Base-by-base conservation (phyloP, 495 filamentous ascomycete species). In the Xylaria cubensis region DNA sequence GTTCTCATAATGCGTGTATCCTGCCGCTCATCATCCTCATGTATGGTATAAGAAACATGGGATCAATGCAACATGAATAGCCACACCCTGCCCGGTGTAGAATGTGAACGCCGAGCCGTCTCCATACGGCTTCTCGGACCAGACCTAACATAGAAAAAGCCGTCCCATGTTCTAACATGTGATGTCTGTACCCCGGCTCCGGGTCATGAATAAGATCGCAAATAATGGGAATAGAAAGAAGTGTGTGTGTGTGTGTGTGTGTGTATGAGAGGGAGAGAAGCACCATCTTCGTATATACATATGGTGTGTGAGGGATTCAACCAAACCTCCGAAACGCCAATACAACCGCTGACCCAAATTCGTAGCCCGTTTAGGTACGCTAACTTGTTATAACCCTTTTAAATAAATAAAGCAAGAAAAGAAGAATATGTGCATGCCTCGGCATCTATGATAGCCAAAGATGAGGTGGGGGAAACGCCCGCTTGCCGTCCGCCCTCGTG, bases 401-500 rank as follows among this genome's bases (percentile, higher is more conserved):
- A 29, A 29, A 50, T 32, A 7, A 51, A 53, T 13, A 41, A 53
- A 12, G 24, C 2, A 29, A 29, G 0, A 34, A 39, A 19, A 10
- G 13, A 26, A 6, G 21, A 10, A 21, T 8, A 42, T 67, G 34
- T 26, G 34, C 9, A 19, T 5, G 24, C 26, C 17, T 19, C 5
- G 8, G 34, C 36, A 42, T 58, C 29, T 72, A 72, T 48, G 62
- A 32, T 41, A 72, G 41, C 70, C 70, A 72, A 7, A 72, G 70
- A 41, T 72, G 62, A 39, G 55, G 41, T 51, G 75, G 71, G 72
- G 75, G 21, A 62, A 36, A 46, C 69, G 73, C 61, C 42, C 48
- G 44, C 67, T 75, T 71, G 41, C 77, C 77, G 42, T 79, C 74
- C 0, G 77, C 77, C 69, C 77, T 59, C 36, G 73, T 75, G 56